A percentile compares a stretch with the other conserved stretches of the same genome.
Conservation (phyloP, 2,329 filamentous ascomycete genomes). For the Calonectria henricotiae region DNA sequence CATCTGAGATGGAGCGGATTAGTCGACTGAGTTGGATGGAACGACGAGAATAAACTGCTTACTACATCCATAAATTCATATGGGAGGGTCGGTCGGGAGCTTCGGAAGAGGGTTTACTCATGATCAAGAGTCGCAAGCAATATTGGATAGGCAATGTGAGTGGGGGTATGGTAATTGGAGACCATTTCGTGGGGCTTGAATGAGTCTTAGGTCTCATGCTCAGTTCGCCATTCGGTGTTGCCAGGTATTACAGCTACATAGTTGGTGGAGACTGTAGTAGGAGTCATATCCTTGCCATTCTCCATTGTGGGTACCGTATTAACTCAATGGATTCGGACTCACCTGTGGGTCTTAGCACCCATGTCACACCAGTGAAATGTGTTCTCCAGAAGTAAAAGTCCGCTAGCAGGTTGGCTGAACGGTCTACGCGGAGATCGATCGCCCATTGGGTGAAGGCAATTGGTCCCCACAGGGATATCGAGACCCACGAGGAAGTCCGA, state of each 20-base stretch:
- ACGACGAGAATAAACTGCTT: background rate
- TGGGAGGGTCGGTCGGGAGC: background rate
- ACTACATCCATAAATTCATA: background rate
- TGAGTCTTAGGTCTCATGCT: background rate
- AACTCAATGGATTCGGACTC: no score
- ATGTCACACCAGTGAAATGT: no score
- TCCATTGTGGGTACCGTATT: background rate
- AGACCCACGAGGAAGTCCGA: no score
- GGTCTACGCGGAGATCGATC: no score
- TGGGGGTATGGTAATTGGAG: background rate
- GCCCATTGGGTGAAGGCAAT: no score
- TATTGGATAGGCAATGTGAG: slow-evolving; percentile 6
- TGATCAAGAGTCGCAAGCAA: background rate
- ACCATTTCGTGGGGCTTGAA: background rate
- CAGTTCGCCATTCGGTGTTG: background rate
- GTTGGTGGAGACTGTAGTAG: background rate
- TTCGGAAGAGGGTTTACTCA: background rate
- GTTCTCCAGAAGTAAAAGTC: no score
- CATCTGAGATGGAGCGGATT: background rate
- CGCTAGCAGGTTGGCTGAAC: no score
- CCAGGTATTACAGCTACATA: background rate
- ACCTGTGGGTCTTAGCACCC: no score
- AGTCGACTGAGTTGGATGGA: background rate
- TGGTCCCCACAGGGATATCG: no score
- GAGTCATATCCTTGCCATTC: background rate